Evolutionary conservation across 371 early-diverging fungal species (phyloP).

Genomic region (Mucor lusitanicus): DNA sequence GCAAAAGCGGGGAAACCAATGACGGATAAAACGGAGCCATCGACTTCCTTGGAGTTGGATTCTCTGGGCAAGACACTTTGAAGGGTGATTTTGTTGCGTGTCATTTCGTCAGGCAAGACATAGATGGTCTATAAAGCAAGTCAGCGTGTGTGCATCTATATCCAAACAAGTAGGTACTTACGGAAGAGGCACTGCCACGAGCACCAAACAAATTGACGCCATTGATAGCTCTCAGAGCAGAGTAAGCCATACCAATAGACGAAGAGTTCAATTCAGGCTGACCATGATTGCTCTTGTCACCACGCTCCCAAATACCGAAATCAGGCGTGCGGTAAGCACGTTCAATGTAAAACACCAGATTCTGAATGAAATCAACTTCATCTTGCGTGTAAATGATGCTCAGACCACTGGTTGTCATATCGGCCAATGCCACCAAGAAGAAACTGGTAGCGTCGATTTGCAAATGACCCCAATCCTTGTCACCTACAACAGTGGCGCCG

Average conservation of each 20-base stretch:
- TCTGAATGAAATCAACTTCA: conserved; percentile 91
- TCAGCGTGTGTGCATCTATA: neutral
- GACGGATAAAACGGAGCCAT: conserved; percentile 83
- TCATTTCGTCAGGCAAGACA: conserved; percentile 85
- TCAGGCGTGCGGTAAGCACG: conserved; percentile 82
- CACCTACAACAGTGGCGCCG: conserved; percentile 89
- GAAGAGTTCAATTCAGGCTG: conserved; percentile 86
- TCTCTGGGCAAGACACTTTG: conserved; percentile 87
- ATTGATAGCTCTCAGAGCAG: conserved; percentile 86
- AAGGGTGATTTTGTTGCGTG: conserved; percentile 81
- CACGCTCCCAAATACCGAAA: conserved; percentile 91
- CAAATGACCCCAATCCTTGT: conserved; percentile 81
- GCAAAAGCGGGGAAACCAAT: conserved; percentile 93
- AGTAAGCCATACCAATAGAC: conserved; percentile 88
- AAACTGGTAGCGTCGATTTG: conserved; percentile 87
- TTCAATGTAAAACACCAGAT: conserved; percentile 89
- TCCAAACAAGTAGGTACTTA: conserved; percentile 33
- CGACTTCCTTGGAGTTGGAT: conserved; percentile 88
- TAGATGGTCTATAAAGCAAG: conserved; percentile 67
- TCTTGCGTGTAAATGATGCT: conserved; percentile 81
- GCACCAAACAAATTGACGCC: conserved; percentile 86
- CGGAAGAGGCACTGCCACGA: conserved; percentile 77
- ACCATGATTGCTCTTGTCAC: conserved; percentile 90
- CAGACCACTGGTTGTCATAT: conserved; percentile 85
- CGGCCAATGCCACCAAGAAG: conserved; percentile 78